phyloP scores from a whole-genome alignment of 1,284 basidiomycete genomes.

The Ceratobasidium sp. region DNA sequence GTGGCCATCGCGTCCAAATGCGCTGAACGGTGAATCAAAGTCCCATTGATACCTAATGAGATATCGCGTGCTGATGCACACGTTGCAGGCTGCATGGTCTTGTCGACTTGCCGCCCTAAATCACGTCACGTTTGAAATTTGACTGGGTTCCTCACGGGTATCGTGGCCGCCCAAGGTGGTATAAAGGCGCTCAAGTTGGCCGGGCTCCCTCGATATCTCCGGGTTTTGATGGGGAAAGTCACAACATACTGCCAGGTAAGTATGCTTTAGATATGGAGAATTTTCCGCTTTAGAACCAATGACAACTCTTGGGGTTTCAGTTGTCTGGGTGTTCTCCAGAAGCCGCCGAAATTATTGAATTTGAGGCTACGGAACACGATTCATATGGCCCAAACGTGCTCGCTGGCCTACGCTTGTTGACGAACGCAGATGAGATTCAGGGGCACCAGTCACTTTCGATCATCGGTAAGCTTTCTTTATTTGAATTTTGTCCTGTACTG shows the following conservation, averaged over 20 bases:
- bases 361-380: neutral
- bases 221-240: constrained; percentile 8
- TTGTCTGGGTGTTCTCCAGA: constrained; percentile 37
- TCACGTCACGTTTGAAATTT: neutral
- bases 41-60: too few relatives aligned
- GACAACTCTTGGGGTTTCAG: neutral
- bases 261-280: neutral
- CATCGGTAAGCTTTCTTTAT: constrained; percentile 12
- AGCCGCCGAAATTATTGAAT: neutral
- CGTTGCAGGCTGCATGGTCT: too few relatives aligned
- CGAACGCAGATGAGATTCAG: constrained; percentile 3
- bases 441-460: constrained; percentile 25
- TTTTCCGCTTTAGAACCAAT: neutral
- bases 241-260: constrained; percentile 29
- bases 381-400: neutral
- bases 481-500: neutral
- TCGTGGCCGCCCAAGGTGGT: neutral
- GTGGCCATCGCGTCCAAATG: too few relatives aligned
- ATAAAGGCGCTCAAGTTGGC: too few relatives aligned
- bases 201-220: too few relatives aligned
- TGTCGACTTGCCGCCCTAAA: neutral
- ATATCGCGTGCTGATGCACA: too few relatives aligned
- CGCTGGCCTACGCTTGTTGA: neutral
- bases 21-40: too few relatives aligned
- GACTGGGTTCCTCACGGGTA: neutral